Percentiles rank a stretch among this genome's conserved stretches.
Conservation (phyloP, 495 filamentous ascomycete genomes). For the Aspergillus cristatus region DNA sequence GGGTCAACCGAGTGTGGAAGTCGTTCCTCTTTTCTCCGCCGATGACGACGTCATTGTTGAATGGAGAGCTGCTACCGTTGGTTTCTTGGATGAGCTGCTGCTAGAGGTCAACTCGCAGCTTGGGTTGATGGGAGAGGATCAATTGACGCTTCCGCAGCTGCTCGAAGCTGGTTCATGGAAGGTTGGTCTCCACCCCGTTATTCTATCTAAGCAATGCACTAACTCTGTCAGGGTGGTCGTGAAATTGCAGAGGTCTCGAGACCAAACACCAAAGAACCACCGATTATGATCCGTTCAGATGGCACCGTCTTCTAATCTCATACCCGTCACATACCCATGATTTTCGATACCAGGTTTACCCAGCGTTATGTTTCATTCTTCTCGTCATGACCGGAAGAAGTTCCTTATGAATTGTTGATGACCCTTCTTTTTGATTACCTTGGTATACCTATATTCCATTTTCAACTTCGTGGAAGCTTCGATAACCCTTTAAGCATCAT, state of each 20-base stretch:
- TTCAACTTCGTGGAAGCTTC: too few species aligned
- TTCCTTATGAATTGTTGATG: constrained; percentile 33
- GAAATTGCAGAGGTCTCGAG: constrained; percentile 93
- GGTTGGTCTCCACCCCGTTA: constrained; percentile 36
- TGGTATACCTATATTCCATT: neutral
- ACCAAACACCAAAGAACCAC: constrained; percentile 93
- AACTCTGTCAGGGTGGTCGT: constrained; percentile 66
- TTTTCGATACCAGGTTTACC: constrained; percentile 26
- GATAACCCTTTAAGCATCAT: too few species aligned
- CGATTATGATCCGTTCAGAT: constrained; percentile 92
- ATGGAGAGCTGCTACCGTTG: constrained; percentile 59
- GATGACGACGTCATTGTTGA: constrained; percentile 65
- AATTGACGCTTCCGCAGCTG: constrained; percentile 55
- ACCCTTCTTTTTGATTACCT: constrained; percentile 15
- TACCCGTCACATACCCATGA: constrained; percentile 18
- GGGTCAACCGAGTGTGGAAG: constrained; percentile 62
- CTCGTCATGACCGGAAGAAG: constrained; percentile 13
- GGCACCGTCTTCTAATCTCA: constrained; percentile 80
- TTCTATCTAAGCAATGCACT: constrained; percentile 12
- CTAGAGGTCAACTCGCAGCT: constrained; percentile 54
- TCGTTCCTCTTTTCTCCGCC: constrained; percentile 53
- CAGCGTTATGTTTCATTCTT: constrained; percentile 10
- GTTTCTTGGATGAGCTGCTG: constrained; percentile 54
- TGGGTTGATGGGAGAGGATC: constrained; percentile 41
- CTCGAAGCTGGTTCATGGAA: constrained; percentile 73